Percentiles rank a stretch among this genome's conserved stretches.
Evolutionary conservation across 225 moss, liverwort and hornwort species (phyloP).

Genomic region (Sphagnum contortum): DNA sequence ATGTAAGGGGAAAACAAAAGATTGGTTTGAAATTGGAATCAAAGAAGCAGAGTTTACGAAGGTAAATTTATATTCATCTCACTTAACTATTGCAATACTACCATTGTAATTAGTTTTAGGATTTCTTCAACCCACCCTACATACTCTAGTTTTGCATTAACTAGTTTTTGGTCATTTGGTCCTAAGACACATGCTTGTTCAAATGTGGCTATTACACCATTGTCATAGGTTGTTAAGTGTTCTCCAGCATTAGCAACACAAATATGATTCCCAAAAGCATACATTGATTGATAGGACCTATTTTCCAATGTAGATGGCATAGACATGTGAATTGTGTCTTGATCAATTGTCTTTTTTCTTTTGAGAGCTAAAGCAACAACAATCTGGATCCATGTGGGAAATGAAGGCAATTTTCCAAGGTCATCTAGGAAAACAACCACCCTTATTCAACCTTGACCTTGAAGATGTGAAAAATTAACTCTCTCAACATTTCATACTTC

Average conservation of each 20-base stretch:
- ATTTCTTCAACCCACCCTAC: neutral
- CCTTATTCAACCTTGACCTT: too few species aligned
- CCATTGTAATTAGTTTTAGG: neutral
- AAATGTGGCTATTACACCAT: neutral
- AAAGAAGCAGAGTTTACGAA: neutral
- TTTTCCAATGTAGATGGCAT: neutral
- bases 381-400: too few species aligned
- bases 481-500: too few species aligned
- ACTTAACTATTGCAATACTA: neutral
- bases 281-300: neutral
- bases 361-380: too few species aligned
- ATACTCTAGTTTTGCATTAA: neutral
- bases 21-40: neutral
- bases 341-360: neutral
- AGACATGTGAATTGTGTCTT: neutral
- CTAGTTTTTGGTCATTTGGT: neutral
- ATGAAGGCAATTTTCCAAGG: too few species aligned
- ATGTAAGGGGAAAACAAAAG: neutral
- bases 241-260: neutral
- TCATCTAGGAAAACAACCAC: too few species aligned
- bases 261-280: neutral
- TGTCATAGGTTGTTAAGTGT: neutral
- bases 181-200: neutral
- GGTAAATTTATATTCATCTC: neutral
- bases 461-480: too few species aligned